phyloP scores from a whole-genome alignment of 1,139 yeast genomes.

The Suhomyces ambrosiae region DNA sequence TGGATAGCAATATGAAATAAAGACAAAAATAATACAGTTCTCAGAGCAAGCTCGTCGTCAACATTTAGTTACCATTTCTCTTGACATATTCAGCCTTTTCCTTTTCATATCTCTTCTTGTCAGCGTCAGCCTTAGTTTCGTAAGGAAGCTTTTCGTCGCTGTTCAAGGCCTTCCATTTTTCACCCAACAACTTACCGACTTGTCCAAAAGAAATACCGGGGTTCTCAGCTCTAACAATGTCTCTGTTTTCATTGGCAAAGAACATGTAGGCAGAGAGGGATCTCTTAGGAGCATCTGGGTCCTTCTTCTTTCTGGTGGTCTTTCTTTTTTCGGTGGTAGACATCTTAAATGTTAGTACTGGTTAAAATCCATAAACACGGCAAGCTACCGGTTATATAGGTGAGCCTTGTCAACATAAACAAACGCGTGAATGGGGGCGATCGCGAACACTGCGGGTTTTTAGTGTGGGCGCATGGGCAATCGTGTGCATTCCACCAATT shows the following conservation, averaged over 20 bases:
- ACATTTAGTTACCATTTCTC: slow-evolving; percentile 31
- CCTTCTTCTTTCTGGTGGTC: slow-evolving; percentile 60
- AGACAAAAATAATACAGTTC: slow-evolving; percentile 13
- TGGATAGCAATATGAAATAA: slow-evolving; percentile 12
- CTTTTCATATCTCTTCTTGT: slow-evolving; percentile 95
- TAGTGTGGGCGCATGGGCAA: slow-evolving; percentile 1
- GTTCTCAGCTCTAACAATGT: slow-evolving; percentile 88
- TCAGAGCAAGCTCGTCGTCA: slow-evolving; percentile 1
- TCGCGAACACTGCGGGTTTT: slow-evolving; percentile 2
- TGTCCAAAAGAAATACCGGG: slow-evolving; percentile 93
- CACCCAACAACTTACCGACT: slow-evolving; percentile 91
- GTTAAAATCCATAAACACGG: neutral
- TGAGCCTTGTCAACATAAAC: slow-evolving; percentile 9
- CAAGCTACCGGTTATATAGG: slow-evolving; percentile 5
- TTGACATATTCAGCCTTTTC: slow-evolving; percentile 88
- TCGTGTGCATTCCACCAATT: slow-evolving; percentile 4
- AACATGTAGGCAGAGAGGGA: slow-evolving; percentile 98
- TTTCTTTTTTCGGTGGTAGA: slow-evolving; percentile 46
- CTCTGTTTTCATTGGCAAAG: slow-evolving; percentile 97
- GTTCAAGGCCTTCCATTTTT: slow-evolving; percentile 89
- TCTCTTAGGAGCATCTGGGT: slow-evolving; percentile 99
- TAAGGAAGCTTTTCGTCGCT: slow-evolving; percentile 85
- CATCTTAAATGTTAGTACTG: slow-evolving; percentile 19
- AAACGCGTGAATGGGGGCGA: slow-evolving; percentile 10
- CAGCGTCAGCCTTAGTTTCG: slow-evolving; percentile 90